Evolutionary conservation across 208 protist species (phyloP).

Genomic region (Tritrichomonas foetus): DNA sequence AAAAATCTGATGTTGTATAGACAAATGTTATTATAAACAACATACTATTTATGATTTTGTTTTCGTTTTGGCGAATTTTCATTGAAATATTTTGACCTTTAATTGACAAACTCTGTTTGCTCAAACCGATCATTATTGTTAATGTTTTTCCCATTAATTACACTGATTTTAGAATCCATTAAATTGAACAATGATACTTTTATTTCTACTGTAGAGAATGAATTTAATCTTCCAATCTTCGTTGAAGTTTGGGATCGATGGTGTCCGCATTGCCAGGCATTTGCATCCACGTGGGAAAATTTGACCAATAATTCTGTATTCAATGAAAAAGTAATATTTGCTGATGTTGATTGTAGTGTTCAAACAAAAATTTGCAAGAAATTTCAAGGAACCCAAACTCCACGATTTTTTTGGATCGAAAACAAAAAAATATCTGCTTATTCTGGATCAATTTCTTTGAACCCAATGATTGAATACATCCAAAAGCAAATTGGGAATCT

Average conservation of each 20-base stretch:
- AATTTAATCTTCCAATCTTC: not conserved
- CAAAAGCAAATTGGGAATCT: too few relatives aligned
- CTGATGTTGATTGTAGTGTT: not conserved
- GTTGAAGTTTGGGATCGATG: not conserved
- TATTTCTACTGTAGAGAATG: not conserved
- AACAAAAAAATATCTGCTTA: too few relatives aligned
- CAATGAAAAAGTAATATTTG: not conserved
- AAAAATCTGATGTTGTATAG: too few relatives aligned
- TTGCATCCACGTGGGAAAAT: not conserved
- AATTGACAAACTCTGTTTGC: too few relatives aligned
- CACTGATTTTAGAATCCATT: not conserved
- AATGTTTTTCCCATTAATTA: too few relatives aligned
- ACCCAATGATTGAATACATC: too few relatives aligned
- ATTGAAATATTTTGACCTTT: too few relatives aligned
- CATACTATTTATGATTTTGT: too few relatives aligned
- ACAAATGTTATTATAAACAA: too few relatives aligned
- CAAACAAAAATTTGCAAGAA: not conserved
- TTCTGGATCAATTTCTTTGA: too few relatives aligned
- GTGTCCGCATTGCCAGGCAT: not conserved
- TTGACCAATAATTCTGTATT: not conserved
- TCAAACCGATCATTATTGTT: too few relatives aligned
- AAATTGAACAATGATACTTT: not conserved
- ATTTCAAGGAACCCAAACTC: not conserved
- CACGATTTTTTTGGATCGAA: not conserved
- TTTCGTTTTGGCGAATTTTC: too few relatives aligned